These are phyloP conservation scores for Ascochyta lentis DNA, from an alignment of 2,329 filamentous ascomycete genomes.

Conservation along the genomic window DNA sequence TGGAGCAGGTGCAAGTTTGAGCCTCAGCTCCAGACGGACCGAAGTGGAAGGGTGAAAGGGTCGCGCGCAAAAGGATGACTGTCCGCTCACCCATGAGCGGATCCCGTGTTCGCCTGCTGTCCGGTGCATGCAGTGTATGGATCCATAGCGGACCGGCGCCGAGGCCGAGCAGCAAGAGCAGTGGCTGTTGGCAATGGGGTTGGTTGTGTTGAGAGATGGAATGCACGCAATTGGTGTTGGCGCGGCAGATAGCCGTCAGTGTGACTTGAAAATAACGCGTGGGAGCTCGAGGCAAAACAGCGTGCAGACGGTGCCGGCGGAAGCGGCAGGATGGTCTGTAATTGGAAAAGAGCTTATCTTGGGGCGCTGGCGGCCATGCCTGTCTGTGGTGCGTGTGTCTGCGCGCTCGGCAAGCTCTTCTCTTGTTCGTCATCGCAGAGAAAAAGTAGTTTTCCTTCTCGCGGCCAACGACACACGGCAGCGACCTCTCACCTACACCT, in stretches of 20 bases:
- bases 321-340: conserved; percentile 4
- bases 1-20: conserved; percentile 1
- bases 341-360: conserved; percentile 17
- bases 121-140: background rate
- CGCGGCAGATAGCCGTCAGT: background rate
- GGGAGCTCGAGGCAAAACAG: background rate
- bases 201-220: background rate
- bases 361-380: conserved; percentile 2
- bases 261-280: background rate
- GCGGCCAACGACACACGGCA: background rate
- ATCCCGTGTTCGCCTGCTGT: conserved; percentile 4
- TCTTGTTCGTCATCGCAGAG: conserved; percentile 36
- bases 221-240: background rate
- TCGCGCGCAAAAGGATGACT: conserved; percentile 9
- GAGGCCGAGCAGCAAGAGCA: conserved; percentile 7
- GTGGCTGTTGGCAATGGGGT: background rate
- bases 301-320: conserved; percentile 1
- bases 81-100: conserved; percentile 4
- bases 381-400: background rate
- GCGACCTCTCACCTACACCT: background rate
- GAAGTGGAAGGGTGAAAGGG: conserved; percentile 3
- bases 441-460: conserved; percentile 30
- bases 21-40: conserved; percentile 5
- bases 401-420: conserved; percentile 9
- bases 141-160: conserved; percentile 10